Evolutionary conservation across 139 green algal species (phyloP).

Genomic region (Tetraselmis chui): DNA sequence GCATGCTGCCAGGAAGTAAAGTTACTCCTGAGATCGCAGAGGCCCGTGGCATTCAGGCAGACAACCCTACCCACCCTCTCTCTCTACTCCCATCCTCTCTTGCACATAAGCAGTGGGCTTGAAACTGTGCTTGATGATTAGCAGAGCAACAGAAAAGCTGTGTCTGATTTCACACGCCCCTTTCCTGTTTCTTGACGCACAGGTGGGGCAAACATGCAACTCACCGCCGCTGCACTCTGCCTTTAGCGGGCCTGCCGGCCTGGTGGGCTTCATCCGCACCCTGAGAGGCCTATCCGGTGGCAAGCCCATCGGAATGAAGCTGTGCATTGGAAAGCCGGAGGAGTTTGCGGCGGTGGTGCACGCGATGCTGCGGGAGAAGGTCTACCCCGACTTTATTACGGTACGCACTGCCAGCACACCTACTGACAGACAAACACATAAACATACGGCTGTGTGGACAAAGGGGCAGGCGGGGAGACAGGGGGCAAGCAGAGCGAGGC

Average conservation of each 20-base stretch:
- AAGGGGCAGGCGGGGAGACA: too few relatives aligned
- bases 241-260: constrained; percentile 6
- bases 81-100: too few relatives aligned
- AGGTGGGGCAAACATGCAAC: constrained; percentile 2
- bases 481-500: too few relatives aligned
- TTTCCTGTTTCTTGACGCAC: too few relatives aligned
- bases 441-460: too few relatives aligned
- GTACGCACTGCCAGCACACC: too few relatives aligned
- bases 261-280: constrained; percentile 7
- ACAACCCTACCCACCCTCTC: too few relatives aligned
- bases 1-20: constrained; percentile 12
- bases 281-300: constrained; percentile 14
- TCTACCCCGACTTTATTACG: constrained; percentile 8
- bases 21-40: constrained; percentile 11
- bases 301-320: constrained; percentile 19
- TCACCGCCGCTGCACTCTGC: neutral
- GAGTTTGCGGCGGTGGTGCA: constrained; percentile 4
- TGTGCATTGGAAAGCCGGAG: constrained; percentile 11
- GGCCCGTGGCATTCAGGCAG: constrained; percentile 2
- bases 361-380: neutral
- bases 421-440: too few relatives aligned
- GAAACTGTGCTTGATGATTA: too few relatives aligned
- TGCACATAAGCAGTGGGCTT: too few relatives aligned
- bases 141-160: too few relatives aligned
- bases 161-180: too few relatives aligned